Conservation (phyloP, 768 basidiomycete species). For the Boletus sp. region DNA sequence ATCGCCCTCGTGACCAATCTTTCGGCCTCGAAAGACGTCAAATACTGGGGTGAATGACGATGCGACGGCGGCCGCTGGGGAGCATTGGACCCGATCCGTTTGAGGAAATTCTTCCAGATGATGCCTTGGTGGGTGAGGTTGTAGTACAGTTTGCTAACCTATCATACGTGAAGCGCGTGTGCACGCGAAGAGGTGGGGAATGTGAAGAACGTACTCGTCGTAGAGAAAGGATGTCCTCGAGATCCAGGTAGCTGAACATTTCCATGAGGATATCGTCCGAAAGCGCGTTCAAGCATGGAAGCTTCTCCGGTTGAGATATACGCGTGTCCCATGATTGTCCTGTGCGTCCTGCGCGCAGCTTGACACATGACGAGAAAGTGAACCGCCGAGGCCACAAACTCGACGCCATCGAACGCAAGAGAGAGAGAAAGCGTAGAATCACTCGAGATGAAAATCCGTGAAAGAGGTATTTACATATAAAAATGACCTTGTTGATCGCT, state of each 20-base stretch:
- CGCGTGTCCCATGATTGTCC: slow-evolving; percentile 27
- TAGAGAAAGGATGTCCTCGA: slow-evolving; percentile 37
- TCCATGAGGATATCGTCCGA: slow-evolving; percentile 40
- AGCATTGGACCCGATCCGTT: slow-evolving; percentile 50
- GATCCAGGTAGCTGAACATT: slow-evolving; percentile 34
- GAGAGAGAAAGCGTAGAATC: slow-evolving; percentile 1
- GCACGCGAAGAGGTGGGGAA: neutral
- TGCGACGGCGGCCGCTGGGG: slow-evolving; percentile 60
- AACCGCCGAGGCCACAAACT: slow-evolving; percentile 23
- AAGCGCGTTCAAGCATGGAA: slow-evolving; percentile 31
- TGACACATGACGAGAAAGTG: slow-evolving; percentile 16
- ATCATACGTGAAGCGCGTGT: neutral
- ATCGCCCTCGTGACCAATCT: slow-evolving; percentile 58
- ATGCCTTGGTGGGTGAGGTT: slow-evolving; percentile 62
- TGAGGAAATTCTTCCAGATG: slow-evolving; percentile 66
- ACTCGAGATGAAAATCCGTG: neutral
- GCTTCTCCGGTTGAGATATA: slow-evolving; percentile 15
- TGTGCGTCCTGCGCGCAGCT: slow-evolving; percentile 8
- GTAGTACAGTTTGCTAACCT: slow-evolving; percentile 61
- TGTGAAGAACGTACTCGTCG: slow-evolving; percentile 30
- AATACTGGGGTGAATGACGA: slow-evolving; percentile 35
- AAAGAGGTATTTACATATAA: slow-evolving; percentile 20
- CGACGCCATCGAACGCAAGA: slow-evolving; percentile 21
- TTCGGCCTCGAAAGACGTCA: slow-evolving; percentile 45
- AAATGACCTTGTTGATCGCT: slow-evolving; percentile 14